Conservation (phyloP, 2,329 filamentous ascomycete species). For the Chrysoporthe deuterocubensis region DNA sequence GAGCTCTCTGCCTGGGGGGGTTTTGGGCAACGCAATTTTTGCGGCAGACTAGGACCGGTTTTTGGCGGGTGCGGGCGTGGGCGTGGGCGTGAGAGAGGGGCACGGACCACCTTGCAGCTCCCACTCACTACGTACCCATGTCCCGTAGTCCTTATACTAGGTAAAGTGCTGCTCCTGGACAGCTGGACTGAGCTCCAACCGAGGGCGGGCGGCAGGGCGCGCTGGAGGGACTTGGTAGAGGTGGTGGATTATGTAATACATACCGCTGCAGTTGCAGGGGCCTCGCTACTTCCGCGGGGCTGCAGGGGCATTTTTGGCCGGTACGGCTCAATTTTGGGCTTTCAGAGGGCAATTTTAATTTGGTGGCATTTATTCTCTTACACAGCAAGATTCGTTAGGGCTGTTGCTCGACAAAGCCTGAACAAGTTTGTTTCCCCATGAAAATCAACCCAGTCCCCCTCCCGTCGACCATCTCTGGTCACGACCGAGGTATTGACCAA, state of each 20-base stretch:
- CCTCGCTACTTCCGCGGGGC: background rate
- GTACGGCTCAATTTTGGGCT: constrained; percentile 16
- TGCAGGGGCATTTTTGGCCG: background rate
- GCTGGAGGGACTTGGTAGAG: background rate
- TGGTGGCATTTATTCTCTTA: constrained; percentile 21
- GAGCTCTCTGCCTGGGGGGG: constrained; percentile 24
- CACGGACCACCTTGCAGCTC: constrained; percentile 18
- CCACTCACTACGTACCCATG: background rate
- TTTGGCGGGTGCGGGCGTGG: constrained; percentile 16
- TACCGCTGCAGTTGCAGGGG: background rate
- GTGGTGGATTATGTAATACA: background rate
- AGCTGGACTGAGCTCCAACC: background rate
- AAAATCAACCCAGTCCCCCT: background rate
- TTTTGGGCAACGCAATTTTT: constrained; percentile 29
- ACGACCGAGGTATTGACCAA: no score
- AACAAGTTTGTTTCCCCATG: background rate
- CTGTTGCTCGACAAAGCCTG: constrained; percentile 14
- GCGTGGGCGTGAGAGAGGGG: constrained; percentile 15
- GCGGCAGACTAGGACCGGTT: constrained; percentile 19
- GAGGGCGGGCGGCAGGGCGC: background rate
- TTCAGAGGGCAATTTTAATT: constrained; percentile 21
- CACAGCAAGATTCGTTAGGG: constrained; percentile 20
- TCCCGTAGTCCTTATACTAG: no score
- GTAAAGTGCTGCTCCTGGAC: background rate
- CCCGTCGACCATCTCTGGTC: background rate